Percentiles rank a stretch among this genome's conserved stretches.
phyloP scores from a whole-genome alignment of 805 yeast species.

The Wickerhamomyces sydowiorum region DNA sequence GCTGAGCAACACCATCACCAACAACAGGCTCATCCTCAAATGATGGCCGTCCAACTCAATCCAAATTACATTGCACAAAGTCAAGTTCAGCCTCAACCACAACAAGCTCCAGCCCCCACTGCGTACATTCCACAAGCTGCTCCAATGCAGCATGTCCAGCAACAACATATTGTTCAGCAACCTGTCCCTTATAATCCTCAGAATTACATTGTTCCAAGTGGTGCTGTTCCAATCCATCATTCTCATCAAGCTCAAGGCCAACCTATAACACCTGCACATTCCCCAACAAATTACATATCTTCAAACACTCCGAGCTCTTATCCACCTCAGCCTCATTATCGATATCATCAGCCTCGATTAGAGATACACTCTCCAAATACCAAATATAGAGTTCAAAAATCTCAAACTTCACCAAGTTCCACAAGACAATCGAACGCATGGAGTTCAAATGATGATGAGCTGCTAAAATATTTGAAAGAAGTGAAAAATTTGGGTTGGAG shows the following conservation, averaged over 20 bases:
- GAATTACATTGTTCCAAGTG: neutral
- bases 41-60: neutral
- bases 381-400: constrained; percentile 13
- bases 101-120: neutral
- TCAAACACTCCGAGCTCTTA: constrained; percentile 7
- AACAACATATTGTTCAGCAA: neutral
- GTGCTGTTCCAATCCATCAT: too few species aligned
- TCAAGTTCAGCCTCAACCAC: neutral
- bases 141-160: neutral
- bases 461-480: constrained; percentile 59
- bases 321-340: constrained; percentile 4
- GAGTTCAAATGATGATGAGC: constrained; percentile 60
- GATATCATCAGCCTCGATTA: constrained; percentile 1
- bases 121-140: neutral
- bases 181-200: neutral
- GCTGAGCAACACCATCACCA: neutral
- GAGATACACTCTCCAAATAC: neutral
- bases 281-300: constrained; percentile 1
- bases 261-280: constrained; percentile 2
- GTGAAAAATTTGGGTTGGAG: constrained; percentile 70
- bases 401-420: neutral
- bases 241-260: neutral
- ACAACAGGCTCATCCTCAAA: constrained; percentile 1
- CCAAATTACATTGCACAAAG: neutral
- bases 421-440: constrained; percentile 36